Conservation (phyloP, 306 rosid species). For the Pyrus pyrifolia region DNA sequence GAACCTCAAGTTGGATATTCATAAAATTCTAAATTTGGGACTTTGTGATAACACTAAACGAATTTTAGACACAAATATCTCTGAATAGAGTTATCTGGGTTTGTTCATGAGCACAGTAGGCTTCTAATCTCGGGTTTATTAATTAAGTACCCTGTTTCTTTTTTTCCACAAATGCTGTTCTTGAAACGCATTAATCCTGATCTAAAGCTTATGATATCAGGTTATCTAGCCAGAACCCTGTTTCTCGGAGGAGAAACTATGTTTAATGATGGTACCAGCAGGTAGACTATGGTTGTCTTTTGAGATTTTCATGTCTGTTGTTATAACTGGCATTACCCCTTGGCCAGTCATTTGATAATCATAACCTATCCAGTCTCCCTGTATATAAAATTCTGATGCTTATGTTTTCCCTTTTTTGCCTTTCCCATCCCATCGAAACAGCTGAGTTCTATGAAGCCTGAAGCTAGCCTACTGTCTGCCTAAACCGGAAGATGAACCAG, state of each 20-base stretch:
- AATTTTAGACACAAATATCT: neutral
- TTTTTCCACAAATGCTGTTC: neutral
- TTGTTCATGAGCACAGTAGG: neutral
- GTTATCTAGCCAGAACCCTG: conserved; percentile 46
- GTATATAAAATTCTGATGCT: conserved; percentile 70
- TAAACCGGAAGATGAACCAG: conserved; percentile 98
- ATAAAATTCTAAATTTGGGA: neutral
- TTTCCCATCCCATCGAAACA: conserved; percentile 94
- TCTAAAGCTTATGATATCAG: conserved; percentile 32
- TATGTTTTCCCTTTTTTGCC: conserved; percentile 88
- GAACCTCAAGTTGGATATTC: neutral
- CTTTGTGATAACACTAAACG: neutral
- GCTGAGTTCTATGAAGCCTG: conserved; percentile 98
- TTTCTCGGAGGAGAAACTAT: conserved; percentile 57
- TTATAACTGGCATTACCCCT: conserved; percentile 28
- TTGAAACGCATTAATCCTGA: conserved; percentile 16
- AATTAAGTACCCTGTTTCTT: neutral
- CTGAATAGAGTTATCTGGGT: neutral
- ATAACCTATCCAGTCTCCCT: conserved; percentile 76
- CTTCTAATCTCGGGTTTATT: neutral
- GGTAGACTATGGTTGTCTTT: conserved; percentile 31
- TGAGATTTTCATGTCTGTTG: conserved; percentile 26
- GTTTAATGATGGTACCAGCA: conserved; percentile 31
- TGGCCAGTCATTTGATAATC: conserved; percentile 45
- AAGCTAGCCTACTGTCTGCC: conserved; percentile 87